Conservation (phyloP, 495 filamentous ascomycete genomes). For the Neurospora sp. region DNA sequence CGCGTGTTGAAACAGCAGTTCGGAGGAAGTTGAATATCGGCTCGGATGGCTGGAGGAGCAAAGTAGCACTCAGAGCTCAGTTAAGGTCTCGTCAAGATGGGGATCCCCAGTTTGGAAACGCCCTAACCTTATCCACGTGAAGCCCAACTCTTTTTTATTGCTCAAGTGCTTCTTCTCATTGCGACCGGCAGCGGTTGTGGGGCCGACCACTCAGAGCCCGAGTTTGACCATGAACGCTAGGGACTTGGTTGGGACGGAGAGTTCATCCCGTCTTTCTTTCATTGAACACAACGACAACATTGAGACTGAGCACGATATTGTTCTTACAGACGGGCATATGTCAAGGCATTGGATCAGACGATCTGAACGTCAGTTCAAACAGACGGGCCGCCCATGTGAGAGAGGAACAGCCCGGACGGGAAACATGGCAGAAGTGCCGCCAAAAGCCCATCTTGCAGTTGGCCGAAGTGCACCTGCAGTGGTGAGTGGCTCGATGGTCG, state of each 20-base stretch:
- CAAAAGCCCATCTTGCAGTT: background rate
- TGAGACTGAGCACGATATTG: background rate
- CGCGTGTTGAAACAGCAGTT: background rate
- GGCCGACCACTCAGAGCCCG: background rate
- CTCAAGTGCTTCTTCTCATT: background rate
- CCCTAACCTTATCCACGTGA: background rate
- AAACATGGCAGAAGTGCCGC: background rate
- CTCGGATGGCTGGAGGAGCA: background rate
- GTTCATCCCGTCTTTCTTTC: background rate
- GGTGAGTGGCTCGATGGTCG: background rate
- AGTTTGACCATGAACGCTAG: background rate
- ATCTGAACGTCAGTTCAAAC: background rate
- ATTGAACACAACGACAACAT: background rate
- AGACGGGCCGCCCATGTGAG: background rate
- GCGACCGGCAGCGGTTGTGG: background rate
- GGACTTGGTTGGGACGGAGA: background rate
- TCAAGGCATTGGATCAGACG: background rate
- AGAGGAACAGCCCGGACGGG: background rate
- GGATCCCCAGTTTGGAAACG: background rate
- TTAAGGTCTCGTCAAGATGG: background rate
- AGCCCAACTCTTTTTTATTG: background rate
- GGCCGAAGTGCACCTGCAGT: background rate
- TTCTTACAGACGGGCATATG: background rate
- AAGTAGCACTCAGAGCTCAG: background rate
- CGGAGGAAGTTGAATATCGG: background rate